Evolutionary conservation across 345 rosid species (phyloP), one percentile per base, ranked within the genome.

Genomic region (Draba incana): DNA sequence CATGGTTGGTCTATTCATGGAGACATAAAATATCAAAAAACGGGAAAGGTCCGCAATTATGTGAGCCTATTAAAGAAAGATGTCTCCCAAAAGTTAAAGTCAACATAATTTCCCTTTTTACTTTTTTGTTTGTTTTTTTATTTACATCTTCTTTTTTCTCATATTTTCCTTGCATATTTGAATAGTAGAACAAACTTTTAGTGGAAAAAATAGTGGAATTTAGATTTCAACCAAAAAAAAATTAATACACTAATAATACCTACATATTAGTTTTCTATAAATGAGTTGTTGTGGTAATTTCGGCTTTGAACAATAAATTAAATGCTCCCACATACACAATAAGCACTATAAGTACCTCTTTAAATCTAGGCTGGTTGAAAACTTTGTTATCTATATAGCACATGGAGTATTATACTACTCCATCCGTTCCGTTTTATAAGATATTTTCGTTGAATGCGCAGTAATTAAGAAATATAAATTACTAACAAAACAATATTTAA

Each of bases 1-100:
- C 39, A 47, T 41, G 38, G 70, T 64, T 49, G 46, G 59, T 64
- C 71, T 7, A 35, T 35, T 35, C 38, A 57, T 57, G 54, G 71
- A 57, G 77, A 72, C 77, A 72, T 49, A 59, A 57, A 64, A 57
- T 64, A 64, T 72, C 30, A 64, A 72, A 72, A 65, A 49, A 39
- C 52, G 71, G 77, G 37, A 72, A 72, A 72, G 71, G 45, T 57
- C 30, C 55, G 30, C 64, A 65, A 64, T 57, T 39, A 72, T 72
- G 38, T 57, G 46, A 72, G 59, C 66, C 66, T 57, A 57, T 49
- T 63, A 64, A 64, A 64, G 51, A 72, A 48, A 64, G 27, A 56
- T 49, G 77, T 72, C 66, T 42, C 71, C 45, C 10, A 42, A 64
- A 65, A 57, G 61, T 41, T 65, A 50, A 66, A 66, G 78, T 74